These are phyloP conservation scores for Colletotrichum australisinense DNA, from an alignment of 2,329 filamentous ascomycete genomes.

Conservation along the genomic window DNA sequence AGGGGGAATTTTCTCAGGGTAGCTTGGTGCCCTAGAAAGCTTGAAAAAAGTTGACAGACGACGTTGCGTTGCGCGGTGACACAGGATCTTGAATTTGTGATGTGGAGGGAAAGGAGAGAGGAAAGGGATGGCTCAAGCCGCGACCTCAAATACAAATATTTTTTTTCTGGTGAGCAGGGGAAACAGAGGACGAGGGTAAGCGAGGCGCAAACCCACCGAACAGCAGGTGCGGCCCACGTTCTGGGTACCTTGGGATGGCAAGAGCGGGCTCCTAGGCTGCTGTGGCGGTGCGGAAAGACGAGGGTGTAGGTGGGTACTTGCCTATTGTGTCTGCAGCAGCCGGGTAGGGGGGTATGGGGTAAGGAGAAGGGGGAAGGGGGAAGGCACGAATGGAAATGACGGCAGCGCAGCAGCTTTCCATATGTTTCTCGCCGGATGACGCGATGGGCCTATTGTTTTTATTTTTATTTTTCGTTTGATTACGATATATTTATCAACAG, in stretches of 20 bases:
- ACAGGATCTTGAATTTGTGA: conserved; percentile 58
- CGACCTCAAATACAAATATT: conserved; percentile 50
- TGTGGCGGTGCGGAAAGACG: conserved; percentile 32
- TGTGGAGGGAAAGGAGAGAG: conserved; percentile 48
- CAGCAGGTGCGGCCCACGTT: conserved; percentile 33
- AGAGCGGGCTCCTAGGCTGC: conserved; percentile 12
- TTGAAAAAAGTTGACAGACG: conserved; percentile 55
- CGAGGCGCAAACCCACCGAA: conserved; percentile 34
- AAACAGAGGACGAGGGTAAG: conserved; percentile 34
- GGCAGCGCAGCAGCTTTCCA: not conserved
- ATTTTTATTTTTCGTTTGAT: conserved; percentile 14
- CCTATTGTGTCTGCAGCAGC: conserved; percentile 33
- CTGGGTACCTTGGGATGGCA: conserved; percentile 27
- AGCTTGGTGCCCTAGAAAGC: conserved; percentile 88
- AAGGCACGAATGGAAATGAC: conserved; percentile 25
- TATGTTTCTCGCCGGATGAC: conserved; percentile 24
- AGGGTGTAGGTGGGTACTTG: conserved; percentile 30
- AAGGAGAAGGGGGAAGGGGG: conserved; percentile 11
- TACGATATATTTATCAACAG: conserved; percentile 19
- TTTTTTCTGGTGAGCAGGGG: conserved; percentile 43
- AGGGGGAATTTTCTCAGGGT: conserved; percentile 77
- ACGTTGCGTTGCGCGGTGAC: conserved; percentile 59
- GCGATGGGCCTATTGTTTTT: conserved; percentile 12
- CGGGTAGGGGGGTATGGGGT: conserved; percentile 16
- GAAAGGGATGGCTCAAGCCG: conserved; percentile 43